Base-by-base conservation (phyloP, 2,329 filamentous ascomycete species). In the Paradendryphiella salina region DNA sequence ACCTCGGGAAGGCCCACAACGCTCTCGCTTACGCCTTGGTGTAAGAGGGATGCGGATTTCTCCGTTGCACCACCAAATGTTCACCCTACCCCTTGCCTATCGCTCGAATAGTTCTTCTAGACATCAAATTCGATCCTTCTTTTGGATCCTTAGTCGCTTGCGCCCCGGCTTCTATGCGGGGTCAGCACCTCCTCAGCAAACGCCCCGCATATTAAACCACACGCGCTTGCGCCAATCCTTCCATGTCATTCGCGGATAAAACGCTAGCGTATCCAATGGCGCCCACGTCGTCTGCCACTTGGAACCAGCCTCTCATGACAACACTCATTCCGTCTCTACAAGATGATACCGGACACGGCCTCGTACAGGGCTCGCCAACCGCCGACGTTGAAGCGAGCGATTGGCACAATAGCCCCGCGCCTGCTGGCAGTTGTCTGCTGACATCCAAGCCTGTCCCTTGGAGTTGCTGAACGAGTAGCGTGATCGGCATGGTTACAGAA, bases 1-100 rank as follows among this genome's bases (percentile, higher is more conserved):
- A 47, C 39, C 29, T 37, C 34, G 50, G 34, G 45, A 44, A 52
- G 45, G 21, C 20, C 26, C 37, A 20, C 43, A 47, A 33, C 35
- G 37, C 33, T 5, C 15, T 52, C 37, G 49, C 32, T 51, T 47
- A 33, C 15, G 32, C 26, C 43, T 20, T 26, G 36, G 31, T 20
- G 23, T 26, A 35, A 11, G 29, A 39, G 42, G 8, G 29, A 39
- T 29, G 42, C 21, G 21, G 20, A 36, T 36, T 41, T 29, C 48
- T 41, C 48, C 43, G 43, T 37, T 33, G 14, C 36, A 35, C 28
- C 32, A 37, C 23, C 21, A 33, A 20, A 18, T 28, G 33, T 14
- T 39, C 17, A 33, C 29, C 33, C 26, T 20, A 34, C 10, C 9
- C 14, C 35, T 36, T 17, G 10, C 29, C 38, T 17, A 38, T 31